Percentiles rank a stretch among this genome's conserved stretches.
Conservation (phyloP, 1,284 basidiomycete genomes). For the Albatrellus sp. region DNA sequence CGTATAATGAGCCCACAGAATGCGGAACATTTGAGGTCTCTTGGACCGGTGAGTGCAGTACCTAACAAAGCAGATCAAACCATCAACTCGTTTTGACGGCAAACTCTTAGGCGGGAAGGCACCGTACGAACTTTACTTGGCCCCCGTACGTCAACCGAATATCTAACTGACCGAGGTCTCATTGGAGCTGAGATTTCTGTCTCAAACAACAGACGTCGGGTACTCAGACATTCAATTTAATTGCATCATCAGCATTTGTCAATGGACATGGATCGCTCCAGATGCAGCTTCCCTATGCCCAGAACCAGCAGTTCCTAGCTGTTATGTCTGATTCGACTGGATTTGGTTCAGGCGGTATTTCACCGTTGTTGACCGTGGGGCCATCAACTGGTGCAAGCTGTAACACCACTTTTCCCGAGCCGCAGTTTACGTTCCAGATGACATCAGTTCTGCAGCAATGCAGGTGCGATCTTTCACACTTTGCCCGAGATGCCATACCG, state of each 20-base stretch:
- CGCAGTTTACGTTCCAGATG: conserved; percentile 37
- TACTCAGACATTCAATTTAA: conserved; percentile 37
- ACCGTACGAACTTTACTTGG: conserved; percentile 46
- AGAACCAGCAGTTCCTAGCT: conserved; percentile 32
- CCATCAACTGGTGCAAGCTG: conserved; percentile 35
- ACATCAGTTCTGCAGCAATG: conserved; percentile 50
- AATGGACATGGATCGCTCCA: conserved; percentile 44
- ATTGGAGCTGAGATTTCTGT: background rate
- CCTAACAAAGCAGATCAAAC: background rate
- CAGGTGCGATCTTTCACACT: conserved; percentile 26
- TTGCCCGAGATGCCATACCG: background rate
- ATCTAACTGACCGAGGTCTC: background rate
- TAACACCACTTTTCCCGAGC: conserved; percentile 31
- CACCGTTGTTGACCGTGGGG: conserved; percentile 34
- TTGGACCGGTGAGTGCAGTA: conserved; percentile 44
- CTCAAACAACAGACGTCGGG: conserved; percentile 35
- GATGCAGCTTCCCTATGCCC: conserved; percentile 28
- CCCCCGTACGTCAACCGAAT: conserved; percentile 55
- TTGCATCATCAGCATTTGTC: conserved; percentile 42
- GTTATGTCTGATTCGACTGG: conserved; percentile 65
- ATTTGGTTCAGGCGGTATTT: conserved; percentile 52
- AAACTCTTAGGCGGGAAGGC: conserved; percentile 38
- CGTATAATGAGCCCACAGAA: conserved; percentile 34
- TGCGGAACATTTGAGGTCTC: conserved; percentile 47
- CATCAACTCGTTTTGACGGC: background rate